These are phyloP conservation scores for Cafeteria roenbergensis DNA, from an alignment of 108 stramenopile genomes.

Conservation along the genomic window DNA sequence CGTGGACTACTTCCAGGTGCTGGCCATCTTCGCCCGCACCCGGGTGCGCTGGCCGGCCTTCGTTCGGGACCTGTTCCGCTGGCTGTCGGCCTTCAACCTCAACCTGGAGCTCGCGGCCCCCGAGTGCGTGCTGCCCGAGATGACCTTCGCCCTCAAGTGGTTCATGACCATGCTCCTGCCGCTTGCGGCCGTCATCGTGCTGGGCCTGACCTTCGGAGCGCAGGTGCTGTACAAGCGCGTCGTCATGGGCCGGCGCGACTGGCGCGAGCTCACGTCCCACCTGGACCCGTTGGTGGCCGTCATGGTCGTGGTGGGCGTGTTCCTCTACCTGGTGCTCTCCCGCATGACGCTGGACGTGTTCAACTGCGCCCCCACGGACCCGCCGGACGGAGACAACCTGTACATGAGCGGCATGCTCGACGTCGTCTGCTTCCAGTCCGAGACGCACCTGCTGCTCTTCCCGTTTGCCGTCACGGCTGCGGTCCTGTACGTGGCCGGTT, in stretches of 20 bases:
- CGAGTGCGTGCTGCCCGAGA: constrained; percentile 17
- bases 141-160: constrained; percentile 26
- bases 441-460: constrained; percentile 11
- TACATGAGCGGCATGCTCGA: constrained; percentile 22
- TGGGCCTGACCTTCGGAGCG: constrained; percentile 9
- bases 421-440: not conserved
- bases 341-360: constrained; percentile 22
- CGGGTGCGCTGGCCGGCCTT: constrained; percentile 25
- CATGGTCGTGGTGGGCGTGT: constrained; percentile 20
- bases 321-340: constrained; percentile 24
- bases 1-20: constrained; percentile 27
- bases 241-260: constrained; percentile 7
- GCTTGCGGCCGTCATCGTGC: constrained; percentile 1
- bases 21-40: constrained; percentile 19
- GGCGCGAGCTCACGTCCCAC: not conserved
- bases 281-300: not conserved
- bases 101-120: constrained; percentile 27
- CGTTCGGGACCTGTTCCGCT: constrained; percentile 10
- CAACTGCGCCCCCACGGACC: constrained; percentile 18
- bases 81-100: constrained; percentile 24
- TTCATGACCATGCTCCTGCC: constrained; percentile 19
- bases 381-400: constrained; percentile 17
- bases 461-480: constrained; percentile 12
- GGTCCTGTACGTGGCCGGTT: not conserved
- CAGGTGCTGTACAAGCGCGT: constrained; percentile 7